Base-by-base conservation (phyloP, 305 asterid genomes). In the Stenogyne calaminthoides region DNA sequence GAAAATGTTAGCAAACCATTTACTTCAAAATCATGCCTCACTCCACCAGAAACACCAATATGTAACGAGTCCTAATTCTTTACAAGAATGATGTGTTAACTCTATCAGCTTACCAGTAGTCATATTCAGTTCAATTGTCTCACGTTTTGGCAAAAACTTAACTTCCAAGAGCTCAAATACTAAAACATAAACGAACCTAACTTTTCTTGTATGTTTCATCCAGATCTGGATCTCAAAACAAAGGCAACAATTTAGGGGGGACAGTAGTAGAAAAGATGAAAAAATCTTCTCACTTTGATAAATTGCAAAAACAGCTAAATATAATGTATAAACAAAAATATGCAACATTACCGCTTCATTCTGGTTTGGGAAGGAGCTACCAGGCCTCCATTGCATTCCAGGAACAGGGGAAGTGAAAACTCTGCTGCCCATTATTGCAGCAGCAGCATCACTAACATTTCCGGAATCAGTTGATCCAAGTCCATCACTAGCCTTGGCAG, bases 351-450 rank as follows among this genome's bases (percentile, higher is more conserved):
- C 99, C 85, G 66, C 82, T 78, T 95, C 99, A 84, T 75, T 87
- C 81, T 84, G 98, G 85, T 78, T 89, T 78, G 85, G 98, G 67
- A 92, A 89, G 78, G 97, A 83, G 80, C 83, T 86, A 70, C 99
- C 99, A 74, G 98, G 97, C 81, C 97, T 87, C 99, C 99, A 92
- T 61, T 91, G 99, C 78, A 85, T 85, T 64, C 96, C 88, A 65
- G 96, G 90, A 75, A 85, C 92, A 64, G 96, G 81, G 74, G 97
- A 72, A 71, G 88, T 85, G 77, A 92, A 93, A 61, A 85, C 89
- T 82, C 92, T 85, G 75, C 88, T 84, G 73, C 91, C 88, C 85
- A 88, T 75, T 59, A 60, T 75, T 67, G 87, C 80, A 78, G 88
- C 69, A 79, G 87, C 80, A 78, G 88, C 70, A 79, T 92, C 98